Evolutionary conservation across 495 filamentous ascomycete genomes (phyloP).

Genomic region (Aspergillus homomorphus): DNA sequence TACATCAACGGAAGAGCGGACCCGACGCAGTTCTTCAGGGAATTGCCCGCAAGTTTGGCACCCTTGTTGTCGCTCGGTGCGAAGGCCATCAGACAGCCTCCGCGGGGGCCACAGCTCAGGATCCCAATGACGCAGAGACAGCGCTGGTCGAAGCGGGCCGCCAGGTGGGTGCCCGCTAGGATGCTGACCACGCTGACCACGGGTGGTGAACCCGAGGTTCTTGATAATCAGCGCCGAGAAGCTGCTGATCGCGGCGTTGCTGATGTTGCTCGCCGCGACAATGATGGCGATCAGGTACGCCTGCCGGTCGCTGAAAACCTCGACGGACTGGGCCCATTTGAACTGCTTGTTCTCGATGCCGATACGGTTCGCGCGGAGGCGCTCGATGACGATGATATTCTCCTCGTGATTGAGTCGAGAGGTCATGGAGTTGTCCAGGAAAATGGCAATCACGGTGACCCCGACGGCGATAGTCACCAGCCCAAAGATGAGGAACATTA

Average conservation of each 20-base stretch:
- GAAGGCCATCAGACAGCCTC: slow-evolving; percentile 60
- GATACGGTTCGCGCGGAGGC: slow-evolving; percentile 48
- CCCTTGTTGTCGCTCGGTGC: slow-evolving; percentile 31
- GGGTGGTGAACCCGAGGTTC: slow-evolving; percentile 53
- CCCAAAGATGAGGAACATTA: slow-evolving; percentile 42
- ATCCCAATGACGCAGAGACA: slow-evolving; percentile 45
- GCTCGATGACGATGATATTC: slow-evolving; percentile 51
- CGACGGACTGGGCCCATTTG: slow-evolving; percentile 45
- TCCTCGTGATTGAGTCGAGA: slow-evolving; percentile 44
- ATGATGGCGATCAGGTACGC: slow-evolving; percentile 34
- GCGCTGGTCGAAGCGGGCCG: slow-evolving; percentile 44
- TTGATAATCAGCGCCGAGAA: slow-evolving; percentile 50
- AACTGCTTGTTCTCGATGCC: slow-evolving; percentile 33
- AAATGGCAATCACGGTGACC: slow-evolving; percentile 33
- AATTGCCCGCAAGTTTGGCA: slow-evolving; percentile 37
- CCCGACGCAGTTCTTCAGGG: slow-evolving; percentile 38
- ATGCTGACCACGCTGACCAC: slow-evolving; percentile 54
- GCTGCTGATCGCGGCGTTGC: slow-evolving; percentile 33
- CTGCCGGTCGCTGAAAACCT: slow-evolving; percentile 33
- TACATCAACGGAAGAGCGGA: slow-evolving; percentile 41
- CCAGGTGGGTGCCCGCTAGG: slow-evolving; percentile 43
- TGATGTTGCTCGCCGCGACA: slow-evolving; percentile 48
- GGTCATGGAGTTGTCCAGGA: slow-evolving; percentile 51
- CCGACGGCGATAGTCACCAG: slow-evolving; percentile 35
- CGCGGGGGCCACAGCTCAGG: slow-evolving; percentile 44